Evolutionary conservation across 192 early-diverging fungal species (phyloP), one percentile per base, ranked within the genome.

Genomic region (Coemansia sp.): DNA sequence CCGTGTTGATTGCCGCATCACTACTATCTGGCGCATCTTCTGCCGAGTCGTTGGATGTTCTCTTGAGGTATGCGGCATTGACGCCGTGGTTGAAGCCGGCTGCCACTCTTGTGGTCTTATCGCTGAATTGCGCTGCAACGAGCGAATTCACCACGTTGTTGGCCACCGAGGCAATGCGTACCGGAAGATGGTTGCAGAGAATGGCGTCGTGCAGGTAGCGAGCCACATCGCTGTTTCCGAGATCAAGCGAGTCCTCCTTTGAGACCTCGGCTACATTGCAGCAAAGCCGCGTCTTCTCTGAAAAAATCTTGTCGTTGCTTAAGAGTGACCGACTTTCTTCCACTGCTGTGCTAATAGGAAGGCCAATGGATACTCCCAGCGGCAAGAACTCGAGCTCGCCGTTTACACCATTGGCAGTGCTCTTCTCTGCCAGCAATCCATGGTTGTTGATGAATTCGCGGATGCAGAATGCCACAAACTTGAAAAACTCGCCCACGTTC

Each of bases 91-190:
- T 95, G 12, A 96, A 80, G 62, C 95, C 93, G 40, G 94, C 87
- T 49, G 92, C 95, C 62, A 94, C 83, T 57, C 86, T 53, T 5
- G 92, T 93, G 16, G 85, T 66, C 13, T 93, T 90, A 56, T 92
- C 70, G 19, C 70, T 63, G 85, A 95, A 93, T 6, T 92, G 90
- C 67, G 96, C 88, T 23, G 93, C 88, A 8, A 95, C 77, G 9
- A 98, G 79, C 0, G 93, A 93, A 26, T 95, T 96, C 8, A 97
- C 95, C 2, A 93, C 96, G 70, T 95, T 93, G 74, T 98, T 98
- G 18, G 97, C 91, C n/a, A 98, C 84, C 9, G 95, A 95, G 11
- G 86, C 75, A 63, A 94, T 88, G 45, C 86, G 82, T 56, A 98
- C 91, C 11, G 92, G 91, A n/a, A 95, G 63, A 53, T 86, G 75